Base-by-base conservation (phyloP, 2,329 filamentous ascomycete genomes). In the Cytospora piceae region DNA sequence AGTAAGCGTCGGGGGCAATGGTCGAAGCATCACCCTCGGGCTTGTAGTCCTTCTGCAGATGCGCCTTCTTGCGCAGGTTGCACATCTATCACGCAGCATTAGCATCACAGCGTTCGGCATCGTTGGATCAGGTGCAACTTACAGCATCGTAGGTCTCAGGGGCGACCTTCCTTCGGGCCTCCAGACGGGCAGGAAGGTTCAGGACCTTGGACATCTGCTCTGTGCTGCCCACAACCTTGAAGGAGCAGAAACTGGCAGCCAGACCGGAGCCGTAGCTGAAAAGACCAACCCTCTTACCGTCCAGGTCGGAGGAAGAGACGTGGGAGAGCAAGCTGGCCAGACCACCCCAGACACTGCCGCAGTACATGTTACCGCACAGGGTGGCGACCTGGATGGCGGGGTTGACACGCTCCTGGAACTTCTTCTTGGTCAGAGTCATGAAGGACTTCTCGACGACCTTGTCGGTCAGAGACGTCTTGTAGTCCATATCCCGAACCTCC, bases 381-480 rank as follows among this genome's bases (percentile, higher is more conserved):
- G 91, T 94, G 71, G 92, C 88, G 42, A 93, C 89, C 79, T 93
- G 85, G 76, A 91, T 89, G 73, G 84, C 82, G 61, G 90, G 90
- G 76, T 84, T 82, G 72, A 95, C 89, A 73, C 91, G 89, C 79
- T 94, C 90, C 75, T 87, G 85, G 80, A 92, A 94, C 72, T 86
- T 87, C 85, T 94, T 94, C 87, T 95, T 94, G 77, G 90, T 89
- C 72, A 94, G 83, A 65, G 76, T 83, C 89, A 95, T 92, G 78
- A 95, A 95, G 69, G 89, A 90, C 87, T 94, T 95, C 84, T 95
- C 92, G 49, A 95, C 85, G 61, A 83, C 85, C 84, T 93, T 94
- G 83, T 95, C 92, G 68, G 86, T 87, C 72, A 95, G 79, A 3
- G 92, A 94, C 79, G 89, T 88, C 74, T 89, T 82, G 79, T 94